Percentiles rank a stretch among this genome's conserved stretches.
Conservation (phyloP, 768 basidiomycete species). For the Termitomyces sp. region DNA sequence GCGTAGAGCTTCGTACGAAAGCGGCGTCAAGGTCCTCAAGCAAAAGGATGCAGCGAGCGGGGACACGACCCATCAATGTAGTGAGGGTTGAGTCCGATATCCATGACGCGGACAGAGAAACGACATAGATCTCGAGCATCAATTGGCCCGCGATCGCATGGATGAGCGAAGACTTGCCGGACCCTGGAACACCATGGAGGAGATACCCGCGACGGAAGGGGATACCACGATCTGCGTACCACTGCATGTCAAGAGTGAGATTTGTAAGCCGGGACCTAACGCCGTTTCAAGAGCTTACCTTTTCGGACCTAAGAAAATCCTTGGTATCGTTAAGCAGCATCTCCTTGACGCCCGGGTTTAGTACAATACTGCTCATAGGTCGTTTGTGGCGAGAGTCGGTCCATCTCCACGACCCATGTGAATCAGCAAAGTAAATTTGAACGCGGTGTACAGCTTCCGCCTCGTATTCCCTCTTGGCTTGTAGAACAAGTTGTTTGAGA, state of each 20-base stretch:
- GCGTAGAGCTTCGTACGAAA: constrained; percentile 69
- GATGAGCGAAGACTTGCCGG: constrained; percentile 82
- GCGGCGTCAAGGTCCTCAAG: constrained; percentile 91
- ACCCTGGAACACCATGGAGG: constrained; percentile 78
- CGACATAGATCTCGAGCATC: constrained; percentile 87
- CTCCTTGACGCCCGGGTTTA: constrained; percentile 86
- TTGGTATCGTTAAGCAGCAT: constrained; percentile 78
- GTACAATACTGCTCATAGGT: constrained; percentile 82
- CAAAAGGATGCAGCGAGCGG: constrained; percentile 78
- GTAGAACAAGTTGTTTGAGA: constrained; percentile 83
- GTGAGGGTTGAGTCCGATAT: constrained; percentile 84
- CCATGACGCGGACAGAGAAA: constrained; percentile 82
- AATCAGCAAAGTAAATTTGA: constrained; percentile 87
- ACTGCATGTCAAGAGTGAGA: constrained; percentile 33
- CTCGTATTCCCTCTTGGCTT: constrained; percentile 87
- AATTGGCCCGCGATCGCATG: constrained; percentile 86
- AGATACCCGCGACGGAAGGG: constrained; percentile 88
- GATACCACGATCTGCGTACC: constrained; percentile 92
- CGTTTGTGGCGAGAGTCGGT: constrained; percentile 84
- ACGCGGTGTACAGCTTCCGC: constrained; percentile 83
- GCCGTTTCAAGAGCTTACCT: constrained; percentile 32
- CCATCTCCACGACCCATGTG: constrained; percentile 84
- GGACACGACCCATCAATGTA: constrained; percentile 82
- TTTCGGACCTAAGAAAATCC: constrained; percentile 81
- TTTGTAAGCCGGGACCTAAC: neutral